Base-by-base conservation (phyloP, 257 asterid species). In the Solanum gracilifrons region DNA sequence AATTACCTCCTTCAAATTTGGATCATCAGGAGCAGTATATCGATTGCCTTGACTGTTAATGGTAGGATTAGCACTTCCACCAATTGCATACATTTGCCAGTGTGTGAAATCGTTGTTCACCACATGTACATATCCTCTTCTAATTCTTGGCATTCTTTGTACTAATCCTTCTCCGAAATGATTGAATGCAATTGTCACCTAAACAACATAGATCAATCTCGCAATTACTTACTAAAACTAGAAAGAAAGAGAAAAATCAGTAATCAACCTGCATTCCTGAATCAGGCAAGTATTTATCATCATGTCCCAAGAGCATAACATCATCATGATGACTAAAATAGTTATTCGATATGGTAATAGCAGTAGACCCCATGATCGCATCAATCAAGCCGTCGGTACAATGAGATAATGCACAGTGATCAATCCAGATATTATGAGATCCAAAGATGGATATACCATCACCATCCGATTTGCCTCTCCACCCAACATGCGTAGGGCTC, bases 221-320 rank as follows among this genome's bases (percentile, higher is more conserved):
- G 48, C 55, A 71, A 85, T 68, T 41, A 69, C 66, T 29, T 31
- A 76, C 75, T 82, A 41, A 15, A 62, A 86, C 20, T 7, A 3
- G 51, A 71, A 72, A 68, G 5, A 51, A 51, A 7, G 18, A 18
- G 8, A 11, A 84, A 62, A 36, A 69, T 36, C 39, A 10, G 25
- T 20, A 55, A 58, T 48, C 35, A 73, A 86, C 88, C 84, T 87
- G 88, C 86, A 87, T 87, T 39, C 88, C 86, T 33, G 86, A 36
- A 64, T 87, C 88, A 10, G 88, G 88, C 68, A 87, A 18, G 86
- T 87, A 76, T 12, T 20, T 21, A 64, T 87, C 88, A 13, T 75
- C 86, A 68, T 87, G 88, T 18, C 88, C 88, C 58, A 83, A 72
- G 27, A 83, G 90, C 90, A 88, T 88, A n/a, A 85, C 90, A 85